Evolutionary conservation across 2,329 filamentous ascomycete genomes (phyloP).

Genomic region (Ilyonectria robusta): DNA sequence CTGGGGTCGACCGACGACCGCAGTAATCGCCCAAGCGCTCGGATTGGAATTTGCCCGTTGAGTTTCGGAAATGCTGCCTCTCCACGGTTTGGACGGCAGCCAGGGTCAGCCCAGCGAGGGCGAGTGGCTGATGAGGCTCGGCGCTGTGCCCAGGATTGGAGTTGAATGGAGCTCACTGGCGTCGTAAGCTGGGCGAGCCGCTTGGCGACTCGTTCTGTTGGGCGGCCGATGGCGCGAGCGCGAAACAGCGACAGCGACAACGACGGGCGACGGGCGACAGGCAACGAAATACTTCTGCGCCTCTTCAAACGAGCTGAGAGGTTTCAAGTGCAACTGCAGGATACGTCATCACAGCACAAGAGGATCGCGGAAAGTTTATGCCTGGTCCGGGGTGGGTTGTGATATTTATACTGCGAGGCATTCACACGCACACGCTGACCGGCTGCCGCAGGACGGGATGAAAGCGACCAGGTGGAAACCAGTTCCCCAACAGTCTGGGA

Average conservation of each 20-base stretch:
- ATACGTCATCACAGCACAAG: slow-evolving; percentile 13
- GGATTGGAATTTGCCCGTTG: slow-evolving; percentile 2
- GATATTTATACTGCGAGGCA: slow-evolving; percentile 27
- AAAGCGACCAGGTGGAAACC: not conserved
- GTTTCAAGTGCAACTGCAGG: not conserved
- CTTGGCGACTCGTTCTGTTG: slow-evolving; percentile 23
- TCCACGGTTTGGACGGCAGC: slow-evolving; percentile 7
- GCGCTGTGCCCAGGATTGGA: slow-evolving; percentile 17
- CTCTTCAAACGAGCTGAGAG: slow-evolving; percentile 27
- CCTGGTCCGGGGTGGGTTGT: slow-evolving; percentile 18
- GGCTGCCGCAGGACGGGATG: not conserved
- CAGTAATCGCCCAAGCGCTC: slow-evolving; percentile 23
- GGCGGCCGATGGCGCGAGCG: slow-evolving; percentile 17
- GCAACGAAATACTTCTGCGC: slow-evolving; percentile 16
- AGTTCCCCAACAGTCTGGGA: slow-evolving; percentile 32
- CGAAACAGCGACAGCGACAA: slow-evolving; percentile 17
- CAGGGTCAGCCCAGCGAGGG: slow-evolving; percentile 22
- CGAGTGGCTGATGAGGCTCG: slow-evolving; percentile 32
- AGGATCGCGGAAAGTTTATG: not conserved
- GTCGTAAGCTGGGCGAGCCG: slow-evolving; percentile 29
- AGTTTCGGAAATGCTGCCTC: slow-evolving; percentile 22
- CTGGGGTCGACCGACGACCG: slow-evolving; percentile 9
- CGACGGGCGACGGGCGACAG: slow-evolving; percentile 8
- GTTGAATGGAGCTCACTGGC: slow-evolving; percentile 9
- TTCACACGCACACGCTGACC: slow-evolving; percentile 2